Percentiles rank a stretch among this genome's conserved stretches.
These are phyloP conservation scores for Pseudogymnoascus sp. DNA, from an alignment of 2,329 filamentous ascomycete genomes.

Conservation along the genomic window DNA sequence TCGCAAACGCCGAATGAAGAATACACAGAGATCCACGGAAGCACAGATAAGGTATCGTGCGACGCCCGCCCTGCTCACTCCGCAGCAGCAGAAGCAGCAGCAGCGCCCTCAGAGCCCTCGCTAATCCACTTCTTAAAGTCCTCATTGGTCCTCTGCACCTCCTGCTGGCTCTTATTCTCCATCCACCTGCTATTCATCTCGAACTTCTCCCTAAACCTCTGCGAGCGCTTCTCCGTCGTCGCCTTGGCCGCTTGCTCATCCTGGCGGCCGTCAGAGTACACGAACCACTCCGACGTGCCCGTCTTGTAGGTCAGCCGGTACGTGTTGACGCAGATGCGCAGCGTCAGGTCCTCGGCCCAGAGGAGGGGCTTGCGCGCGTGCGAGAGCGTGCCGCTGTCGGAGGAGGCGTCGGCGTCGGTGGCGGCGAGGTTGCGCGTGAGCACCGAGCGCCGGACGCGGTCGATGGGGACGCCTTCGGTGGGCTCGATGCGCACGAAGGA, in stretches of 20 bases:
- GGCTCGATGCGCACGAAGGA: constrained; percentile 83
- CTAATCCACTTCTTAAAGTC: constrained; percentile 40
- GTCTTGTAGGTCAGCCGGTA: constrained; percentile 74
- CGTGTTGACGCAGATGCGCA: constrained; percentile 68
- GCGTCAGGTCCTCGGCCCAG: constrained; percentile 59
- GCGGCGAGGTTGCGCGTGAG: constrained; percentile 63
- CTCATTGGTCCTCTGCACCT: constrained; percentile 39
- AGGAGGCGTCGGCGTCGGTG: constrained; percentile 49
- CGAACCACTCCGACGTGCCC: constrained; percentile 60
- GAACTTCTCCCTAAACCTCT: constrained; percentile 43
- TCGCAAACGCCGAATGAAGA: not conserved
- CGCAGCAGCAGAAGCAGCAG: not conserved
- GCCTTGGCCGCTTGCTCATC: constrained; percentile 29
- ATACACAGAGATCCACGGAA: not conserved
- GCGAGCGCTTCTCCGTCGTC: constrained; percentile 33
- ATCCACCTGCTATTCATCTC: constrained; percentile 45
- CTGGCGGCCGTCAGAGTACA: constrained; percentile 42
- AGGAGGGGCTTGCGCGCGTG: constrained; percentile 44
- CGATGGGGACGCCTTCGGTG: constrained; percentile 67
- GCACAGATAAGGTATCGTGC: not conserved
- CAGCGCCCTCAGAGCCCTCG: constrained; percentile 15
- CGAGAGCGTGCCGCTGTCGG: constrained; percentile 51
- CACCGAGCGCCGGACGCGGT: constrained; percentile 59
- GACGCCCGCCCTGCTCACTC: not conserved
- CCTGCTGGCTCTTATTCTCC: constrained; percentile 34